These are phyloP conservation scores for Pistacia vera DNA, from an alignment of 345 rosid genomes.

Conservation along the genomic window DNA sequence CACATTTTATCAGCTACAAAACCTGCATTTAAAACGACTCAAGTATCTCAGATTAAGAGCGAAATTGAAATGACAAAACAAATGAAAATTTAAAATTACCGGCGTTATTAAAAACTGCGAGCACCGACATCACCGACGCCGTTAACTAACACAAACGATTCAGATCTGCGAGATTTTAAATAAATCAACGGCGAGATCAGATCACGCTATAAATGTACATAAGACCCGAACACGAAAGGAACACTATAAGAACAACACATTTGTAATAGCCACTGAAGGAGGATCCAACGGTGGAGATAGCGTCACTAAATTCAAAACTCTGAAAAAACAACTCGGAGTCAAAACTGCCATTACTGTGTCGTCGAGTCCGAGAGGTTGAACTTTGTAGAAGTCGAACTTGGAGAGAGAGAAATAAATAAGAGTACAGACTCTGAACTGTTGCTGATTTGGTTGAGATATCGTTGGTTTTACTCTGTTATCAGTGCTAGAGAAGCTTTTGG, in stretches of 20 bases:
- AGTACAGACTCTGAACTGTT: slow-evolving; percentile 28
- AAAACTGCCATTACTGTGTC: slow-evolving; percentile 46
- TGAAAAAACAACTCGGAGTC: slow-evolving; percentile 30
- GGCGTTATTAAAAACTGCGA: slow-evolving; percentile 24
- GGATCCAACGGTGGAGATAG: slow-evolving; percentile 42
- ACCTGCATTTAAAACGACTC: neutral
- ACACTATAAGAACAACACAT: slow-evolving; percentile 36
- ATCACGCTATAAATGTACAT: slow-evolving; percentile 31
- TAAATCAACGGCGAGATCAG: slow-evolving; percentile 45
- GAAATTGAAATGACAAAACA: neutral
- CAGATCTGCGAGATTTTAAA: slow-evolving; percentile 53
- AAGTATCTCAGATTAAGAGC: slow-evolving; percentile 12
- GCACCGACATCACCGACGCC: slow-evolving; percentile 71
- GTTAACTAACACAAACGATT: slow-evolving; percentile 23
- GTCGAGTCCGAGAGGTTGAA: slow-evolving; percentile 10
- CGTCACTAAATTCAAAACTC: slow-evolving; percentile 34
- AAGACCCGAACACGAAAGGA: slow-evolving; percentile 23
- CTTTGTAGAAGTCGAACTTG: slow-evolving; percentile 22
- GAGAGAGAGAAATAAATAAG: neutral
- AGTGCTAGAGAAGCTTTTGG: slow-evolving; percentile 33
- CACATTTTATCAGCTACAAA: slow-evolving; percentile 11
- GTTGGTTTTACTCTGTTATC: slow-evolving; percentile 49
- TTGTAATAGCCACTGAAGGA: slow-evolving; percentile 30
- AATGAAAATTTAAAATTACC: slow-evolving; percentile 33
- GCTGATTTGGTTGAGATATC: slow-evolving; percentile 42